Conservation (phyloP, 2,329 filamentous ascomycete species). For the Venturiaceae sp. region DNA sequence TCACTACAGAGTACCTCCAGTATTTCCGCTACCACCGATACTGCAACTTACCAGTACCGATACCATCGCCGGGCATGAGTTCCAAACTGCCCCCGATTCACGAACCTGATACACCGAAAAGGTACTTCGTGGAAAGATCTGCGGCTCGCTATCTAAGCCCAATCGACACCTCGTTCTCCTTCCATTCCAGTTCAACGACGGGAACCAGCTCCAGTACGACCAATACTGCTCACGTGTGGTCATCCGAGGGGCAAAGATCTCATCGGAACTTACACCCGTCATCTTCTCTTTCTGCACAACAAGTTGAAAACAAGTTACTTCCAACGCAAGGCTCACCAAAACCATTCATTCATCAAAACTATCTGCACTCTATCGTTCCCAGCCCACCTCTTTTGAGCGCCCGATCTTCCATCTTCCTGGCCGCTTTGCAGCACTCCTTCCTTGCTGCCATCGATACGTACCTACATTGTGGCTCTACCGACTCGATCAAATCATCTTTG, state of each 20-base stretch:
- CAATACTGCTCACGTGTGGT: background rate
- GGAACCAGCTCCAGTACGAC: background rate
- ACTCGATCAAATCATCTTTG: background rate
- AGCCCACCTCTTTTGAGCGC: background rate
- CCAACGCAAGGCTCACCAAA: background rate
- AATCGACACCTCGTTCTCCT: background rate
- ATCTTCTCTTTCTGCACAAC: background rate
- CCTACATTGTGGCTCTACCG: background rate
- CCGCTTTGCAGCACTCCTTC: background rate
- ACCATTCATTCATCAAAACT: background rate
- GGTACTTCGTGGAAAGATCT: background rate
- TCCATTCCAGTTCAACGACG: background rate
- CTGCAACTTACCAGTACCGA: too few species aligned
- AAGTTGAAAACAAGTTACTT: background rate
- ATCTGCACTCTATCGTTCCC: background rate
- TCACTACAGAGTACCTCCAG: too few species aligned
- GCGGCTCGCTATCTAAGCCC: background rate
- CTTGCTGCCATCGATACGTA: background rate
- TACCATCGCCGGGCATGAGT: background rate
- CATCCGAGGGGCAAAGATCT: background rate
- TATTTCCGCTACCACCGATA: too few species aligned
- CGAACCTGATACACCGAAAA: background rate
- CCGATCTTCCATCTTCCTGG: background rate
- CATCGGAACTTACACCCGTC: background rate
- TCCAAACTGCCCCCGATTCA: background rate